Percentiles rank a stretch among this genome's conserved stretches.
These are phyloP conservation scores for Circinella minor DNA, from an alignment of 371 early-diverging fungal genomes.

Conservation along the genomic window DNA sequence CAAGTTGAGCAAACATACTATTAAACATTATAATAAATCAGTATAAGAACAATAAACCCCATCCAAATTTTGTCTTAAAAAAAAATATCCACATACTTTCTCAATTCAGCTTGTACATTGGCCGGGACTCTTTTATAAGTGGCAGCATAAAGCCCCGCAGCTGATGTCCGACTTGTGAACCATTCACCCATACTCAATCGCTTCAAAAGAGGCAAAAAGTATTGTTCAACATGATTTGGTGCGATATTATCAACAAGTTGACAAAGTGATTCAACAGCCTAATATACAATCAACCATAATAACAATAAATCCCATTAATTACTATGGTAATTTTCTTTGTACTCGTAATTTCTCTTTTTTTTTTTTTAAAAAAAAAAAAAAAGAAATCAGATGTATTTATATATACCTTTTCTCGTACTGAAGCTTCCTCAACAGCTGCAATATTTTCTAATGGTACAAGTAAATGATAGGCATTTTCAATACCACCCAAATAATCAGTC, in stretches of 20 bases:
- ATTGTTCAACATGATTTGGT: slow-evolving; percentile 82
- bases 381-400: too few relatives aligned
- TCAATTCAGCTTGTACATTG: slow-evolving; percentile 83
- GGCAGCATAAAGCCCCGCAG: slow-evolving; percentile 89
- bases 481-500: slow-evolving; percentile 91
- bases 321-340: slow-evolving; percentile 1
- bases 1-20: slow-evolving; percentile 75
- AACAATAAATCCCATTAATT: background rate
- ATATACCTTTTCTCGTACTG: slow-evolving; percentile 92
- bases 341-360: background rate
- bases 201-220: slow-evolving; percentile 88
- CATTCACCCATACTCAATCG: slow-evolving; percentile 94
- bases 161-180: slow-evolving; percentile 96
- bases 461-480: slow-evolving; percentile 82
- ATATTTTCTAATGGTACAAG: slow-evolving; percentile 94
- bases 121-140: slow-evolving; percentile 76
- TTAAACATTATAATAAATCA: background rate
- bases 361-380: background rate
- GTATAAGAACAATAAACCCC: background rate
- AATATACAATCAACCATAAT: background rate
- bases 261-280: slow-evolving; percentile 94
- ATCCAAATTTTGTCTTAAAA: background rate
- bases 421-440: slow-evolving; percentile 95
- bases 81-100: slow-evolving; percentile 53
- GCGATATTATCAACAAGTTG: slow-evolving; percentile 74